These are phyloP conservation scores for Saturnispora sanitii DNA, from an alignment of 805 yeast species.

Conservation along the genomic window DNA sequence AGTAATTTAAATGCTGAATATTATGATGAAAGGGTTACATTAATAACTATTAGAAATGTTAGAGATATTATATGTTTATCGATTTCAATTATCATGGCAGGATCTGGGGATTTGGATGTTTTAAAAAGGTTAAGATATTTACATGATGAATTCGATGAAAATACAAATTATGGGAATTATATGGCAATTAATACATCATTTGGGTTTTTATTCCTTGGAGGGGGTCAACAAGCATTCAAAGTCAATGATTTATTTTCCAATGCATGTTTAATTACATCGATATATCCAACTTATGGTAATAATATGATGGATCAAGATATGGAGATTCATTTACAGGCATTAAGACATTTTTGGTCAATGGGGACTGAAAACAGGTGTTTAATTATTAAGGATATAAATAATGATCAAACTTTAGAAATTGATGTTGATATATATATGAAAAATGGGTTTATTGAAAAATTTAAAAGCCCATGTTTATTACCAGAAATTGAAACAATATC, in stretches of 20 bases:
- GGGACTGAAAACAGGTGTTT: constrained; percentile 75
- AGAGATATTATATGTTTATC: constrained; percentile 56
- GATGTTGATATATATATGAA: constrained; percentile 27
- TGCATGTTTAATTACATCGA: constrained; percentile 60
- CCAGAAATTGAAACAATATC: constrained; percentile 47
- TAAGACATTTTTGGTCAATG: constrained; percentile 85
- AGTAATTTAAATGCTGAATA: constrained; percentile 33
- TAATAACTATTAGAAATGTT: constrained; percentile 42
- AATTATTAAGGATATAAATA: constrained; percentile 60
- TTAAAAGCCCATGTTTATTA: constrained; percentile 56
- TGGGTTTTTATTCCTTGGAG: constrained; percentile 84
- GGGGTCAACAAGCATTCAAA: constrained; percentile 80
- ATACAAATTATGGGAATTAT: constrained; percentile 53
- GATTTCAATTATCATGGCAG: constrained; percentile 71
- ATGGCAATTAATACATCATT: constrained; percentile 73
- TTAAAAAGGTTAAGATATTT: constrained; percentile 63
- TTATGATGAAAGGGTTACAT: constrained; percentile 51
- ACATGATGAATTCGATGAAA: constrained; percentile 43
- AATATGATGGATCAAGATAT: constrained; percentile 20
- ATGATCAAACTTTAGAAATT: constrained; percentile 45
- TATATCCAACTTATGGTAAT: constrained; percentile 66
- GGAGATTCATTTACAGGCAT: constrained; percentile 63
- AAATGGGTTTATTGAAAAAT: constrained; percentile 28
- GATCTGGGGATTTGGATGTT: constrained; percentile 77
- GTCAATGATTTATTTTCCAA: constrained; percentile 48